phyloP scores from a whole-genome alignment of 805 yeast genomes.

The Hemisphaericaspora nanyangensis region DNA sequence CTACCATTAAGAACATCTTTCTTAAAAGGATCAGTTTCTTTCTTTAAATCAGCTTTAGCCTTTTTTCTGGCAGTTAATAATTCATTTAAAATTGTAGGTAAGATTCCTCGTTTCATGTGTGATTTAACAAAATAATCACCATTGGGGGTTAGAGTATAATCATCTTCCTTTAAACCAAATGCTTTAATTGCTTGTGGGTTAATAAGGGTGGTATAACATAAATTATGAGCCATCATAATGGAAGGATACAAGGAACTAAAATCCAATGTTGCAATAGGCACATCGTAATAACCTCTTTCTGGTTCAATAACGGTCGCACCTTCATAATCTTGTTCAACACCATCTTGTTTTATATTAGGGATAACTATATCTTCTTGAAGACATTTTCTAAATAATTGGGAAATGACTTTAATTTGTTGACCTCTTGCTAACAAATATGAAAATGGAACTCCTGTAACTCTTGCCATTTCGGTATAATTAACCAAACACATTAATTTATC shows the following conservation, averaged over 20 bases:
- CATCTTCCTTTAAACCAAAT: slow-evolving; percentile 60
- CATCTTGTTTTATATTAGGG: slow-evolving; percentile 84
- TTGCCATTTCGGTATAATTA: slow-evolving; percentile 98
- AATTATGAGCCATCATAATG: slow-evolving; percentile 98
- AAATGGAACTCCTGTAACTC: slow-evolving; percentile 98
- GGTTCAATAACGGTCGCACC: slow-evolving; percentile 99
- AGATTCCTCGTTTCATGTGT: slow-evolving; percentile 68
- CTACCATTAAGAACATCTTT: slow-evolving; percentile 94
- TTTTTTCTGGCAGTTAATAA: slow-evolving; percentile 86
- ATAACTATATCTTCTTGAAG: slow-evolving; percentile 79
- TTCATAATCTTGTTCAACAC: slow-evolving; percentile 87
- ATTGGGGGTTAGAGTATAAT: slow-evolving; percentile 84
- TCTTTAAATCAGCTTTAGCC: slow-evolving; percentile 86
- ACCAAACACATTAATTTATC: slow-evolving; percentile 96
- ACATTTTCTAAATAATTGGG: slow-evolving; percentile 93
- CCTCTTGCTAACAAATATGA: slow-evolving; percentile 87
- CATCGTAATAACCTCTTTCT: slow-evolving; percentile 88
- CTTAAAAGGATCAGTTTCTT: slow-evolving; percentile 91
- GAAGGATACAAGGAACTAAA: slow-evolving; percentile 97
- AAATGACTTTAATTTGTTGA: slow-evolving; percentile 95
- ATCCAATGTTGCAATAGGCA: slow-evolving; percentile 96
- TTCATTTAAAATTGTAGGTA: slow-evolving; percentile 90
- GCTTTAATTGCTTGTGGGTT: slow-evolving; percentile 65
- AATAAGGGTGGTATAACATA: slow-evolving; percentile 89
- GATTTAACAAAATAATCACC: slow-evolving; percentile 85